Base-by-base conservation (phyloP, 768 basidiomycete species). In the Psilocybe sp. region DNA sequence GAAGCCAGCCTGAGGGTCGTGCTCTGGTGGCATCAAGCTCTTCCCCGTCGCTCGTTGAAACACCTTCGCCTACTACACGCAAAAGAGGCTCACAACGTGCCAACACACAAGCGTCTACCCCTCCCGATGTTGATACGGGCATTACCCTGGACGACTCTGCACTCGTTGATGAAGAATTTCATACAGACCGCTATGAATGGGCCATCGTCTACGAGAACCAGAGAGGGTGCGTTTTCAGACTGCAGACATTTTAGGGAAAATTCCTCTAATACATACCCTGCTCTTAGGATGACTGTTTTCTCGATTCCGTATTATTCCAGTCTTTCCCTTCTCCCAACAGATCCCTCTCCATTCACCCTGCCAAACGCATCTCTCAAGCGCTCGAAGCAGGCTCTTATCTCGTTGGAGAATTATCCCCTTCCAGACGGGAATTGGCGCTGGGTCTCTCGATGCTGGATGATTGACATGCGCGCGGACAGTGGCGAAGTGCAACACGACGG, bases 141-240 rank as follows among this genome's bases (percentile, higher is more conserved):
- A 77, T 77, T 34, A 59, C 40, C 47, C 57, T 77, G 19, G 65
- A 72, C 47, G 47, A 47, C 48, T 60, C 59, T 35, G 63, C 47
- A 11, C 54, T 63, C 6, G 47, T 58, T 42, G 51, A 57, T 20
- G 54, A 64, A 28, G 55, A 62, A 44, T 60, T 70, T 15, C 66
- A 71, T 53, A 63, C 66, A 47, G 82, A 87, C 59, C 65, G 75
- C 11, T 92, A 86, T 62, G 76, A 78, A 64, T 92, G 89, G 89
- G 89, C 87, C 6, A 64, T 87, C 9, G 59, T 92, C 9, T 89
- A 89, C 53, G 89, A 92, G 68, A 90, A 92, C 60, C 89, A 92
- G 67, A 73, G 89, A 61, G 89, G 89, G 89, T 87, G 53, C 31
- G 74, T 71, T 42, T 34, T 35, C 34, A 36, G 23, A 50, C 39